Base-by-base conservation (phyloP, 352 stramenopile species). In the Phytophthora pisi region DNA sequence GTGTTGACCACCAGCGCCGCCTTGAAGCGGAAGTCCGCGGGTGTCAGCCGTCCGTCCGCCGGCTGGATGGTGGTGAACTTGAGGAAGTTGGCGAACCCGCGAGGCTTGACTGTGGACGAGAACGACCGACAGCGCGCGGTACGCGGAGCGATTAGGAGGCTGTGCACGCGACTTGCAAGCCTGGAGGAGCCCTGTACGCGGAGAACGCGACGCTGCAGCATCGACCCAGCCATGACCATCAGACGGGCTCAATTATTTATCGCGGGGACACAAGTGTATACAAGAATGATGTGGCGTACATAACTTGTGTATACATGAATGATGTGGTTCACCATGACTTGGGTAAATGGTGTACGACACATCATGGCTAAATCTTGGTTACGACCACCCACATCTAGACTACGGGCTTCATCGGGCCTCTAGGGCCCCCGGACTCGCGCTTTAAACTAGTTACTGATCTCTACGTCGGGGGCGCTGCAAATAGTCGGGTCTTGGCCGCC, bases 1-100 rank as follows among this genome's bases (percentile, higher is more conserved):
- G 84, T 93, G 68, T 93, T 93, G 51, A 88, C 77, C 45, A 93
- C 82, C 10, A 93, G 70, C 56, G 83, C 57, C 2, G 81, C 75
- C 49, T 82, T 84, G 40, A 74, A 64, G 46, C 50, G 58, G 18
- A 93, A 81, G 10, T 75, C 70, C 24, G 45, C 18, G 3, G 70
- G 64, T 30, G 64, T 69, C 34, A 92, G 74, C 18, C 68, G 58
- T 8, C 64, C 64, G 10, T 57, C 24, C 6, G 61, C 20, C 9
- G 82, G 79, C 24, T 81, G 72, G n/a, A 80, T 70, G 42, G 70
- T 81, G 28, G 74, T 66, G 50, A 90, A 90, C 43, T 45, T 67
- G 42, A 90, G 57, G 20, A 77, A 61, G 30, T 78, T 65, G 38
- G 57, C 71, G 36, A 88, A 82, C 43, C 86, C 78, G n/a, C 77